Conservation (phyloP, 2,329 filamentous ascomycete species). For the Fusarium metavorans region DNA sequence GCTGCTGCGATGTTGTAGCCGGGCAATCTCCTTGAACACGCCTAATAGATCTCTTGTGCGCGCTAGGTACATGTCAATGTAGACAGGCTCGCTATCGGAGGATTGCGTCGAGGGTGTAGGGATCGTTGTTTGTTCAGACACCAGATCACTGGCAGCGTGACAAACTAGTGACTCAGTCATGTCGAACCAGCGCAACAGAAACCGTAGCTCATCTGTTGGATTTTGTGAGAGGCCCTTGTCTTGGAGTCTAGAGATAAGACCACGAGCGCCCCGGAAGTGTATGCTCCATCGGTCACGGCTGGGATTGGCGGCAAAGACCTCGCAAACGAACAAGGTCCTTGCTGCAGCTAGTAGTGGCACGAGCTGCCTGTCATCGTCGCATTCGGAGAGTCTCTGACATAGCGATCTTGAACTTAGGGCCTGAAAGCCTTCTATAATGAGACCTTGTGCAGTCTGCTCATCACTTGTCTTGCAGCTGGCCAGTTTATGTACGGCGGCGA, state of each 20-base stretch:
- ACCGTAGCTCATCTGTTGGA: conserved; percentile 25
- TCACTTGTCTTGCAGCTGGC: conserved; percentile 31
- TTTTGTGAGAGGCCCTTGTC: conserved; percentile 17
- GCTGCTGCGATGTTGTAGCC: background rate
- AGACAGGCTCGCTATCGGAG: conserved; percentile 20
- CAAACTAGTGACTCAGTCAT: conserved; percentile 37
- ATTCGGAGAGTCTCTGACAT: conserved; percentile 26
- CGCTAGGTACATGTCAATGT: conserved; percentile 35
- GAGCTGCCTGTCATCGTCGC: conserved; percentile 23
- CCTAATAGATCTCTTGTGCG: conserved; percentile 26
- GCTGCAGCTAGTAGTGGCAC: conserved; percentile 24
- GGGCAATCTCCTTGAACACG: conserved; percentile 34
- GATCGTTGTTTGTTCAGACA: conserved; percentile 17
- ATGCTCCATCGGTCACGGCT: conserved; percentile 35
- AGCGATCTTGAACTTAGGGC: conserved; percentile 35
- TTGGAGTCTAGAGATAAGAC: conserved; percentile 22
- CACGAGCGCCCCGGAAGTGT: conserved; percentile 30
- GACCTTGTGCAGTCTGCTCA: conserved; percentile 21
- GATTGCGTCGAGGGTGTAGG: conserved; percentile 26
- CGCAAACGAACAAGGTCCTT: conserved; percentile 29
- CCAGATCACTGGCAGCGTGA: conserved; percentile 24
- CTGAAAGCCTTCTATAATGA: conserved; percentile 30
- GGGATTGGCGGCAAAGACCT: conserved; percentile 33
- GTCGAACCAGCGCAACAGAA: conserved; percentile 33
- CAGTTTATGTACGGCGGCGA: conserved; percentile 30